A percentile compares a stretch with the other conserved stretches of the same genome.
These are phyloP conservation scores for Plasmodium gallinaceum DNA, from an alignment of 169 alveolate genomes.

Conservation along the genomic window DNA sequence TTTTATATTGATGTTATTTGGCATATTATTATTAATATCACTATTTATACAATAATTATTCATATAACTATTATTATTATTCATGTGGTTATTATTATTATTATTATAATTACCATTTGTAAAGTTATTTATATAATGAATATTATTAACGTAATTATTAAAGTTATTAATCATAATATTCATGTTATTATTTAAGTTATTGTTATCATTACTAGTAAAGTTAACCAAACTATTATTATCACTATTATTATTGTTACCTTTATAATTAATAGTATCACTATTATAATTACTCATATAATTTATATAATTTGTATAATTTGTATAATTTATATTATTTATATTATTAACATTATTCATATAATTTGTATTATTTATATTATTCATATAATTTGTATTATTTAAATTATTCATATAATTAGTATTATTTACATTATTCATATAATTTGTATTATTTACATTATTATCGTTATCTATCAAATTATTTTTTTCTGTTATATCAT, in stretches of 20 bases:
- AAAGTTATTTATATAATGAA: background rate
- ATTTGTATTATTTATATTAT: background rate
- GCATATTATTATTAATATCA: slow-evolving; percentile 6
- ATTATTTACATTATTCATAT: background rate
- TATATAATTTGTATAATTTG: background rate
- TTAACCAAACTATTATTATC: background rate
- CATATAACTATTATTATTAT: background rate
- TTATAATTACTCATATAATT: background rate
- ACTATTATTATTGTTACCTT: background rate
- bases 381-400: background rate
- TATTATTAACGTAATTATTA: background rate
- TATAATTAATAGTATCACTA: background rate
- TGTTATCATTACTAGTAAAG: background rate
- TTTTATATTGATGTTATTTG: background rate
- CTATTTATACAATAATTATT: background rate
- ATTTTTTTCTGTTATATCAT: background rate
- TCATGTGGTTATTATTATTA: background rate
- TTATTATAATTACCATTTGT: background rate
- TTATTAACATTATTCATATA: background rate
- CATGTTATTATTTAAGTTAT: background rate
- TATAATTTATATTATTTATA: background rate
- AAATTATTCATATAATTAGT: background rate
- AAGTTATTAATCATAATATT: background rate
- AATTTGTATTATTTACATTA: too few species aligned
- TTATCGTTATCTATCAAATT: background rate